Conservation (phyloP, 139 green algal species). For the Monoraphidium neglectum region DNA sequence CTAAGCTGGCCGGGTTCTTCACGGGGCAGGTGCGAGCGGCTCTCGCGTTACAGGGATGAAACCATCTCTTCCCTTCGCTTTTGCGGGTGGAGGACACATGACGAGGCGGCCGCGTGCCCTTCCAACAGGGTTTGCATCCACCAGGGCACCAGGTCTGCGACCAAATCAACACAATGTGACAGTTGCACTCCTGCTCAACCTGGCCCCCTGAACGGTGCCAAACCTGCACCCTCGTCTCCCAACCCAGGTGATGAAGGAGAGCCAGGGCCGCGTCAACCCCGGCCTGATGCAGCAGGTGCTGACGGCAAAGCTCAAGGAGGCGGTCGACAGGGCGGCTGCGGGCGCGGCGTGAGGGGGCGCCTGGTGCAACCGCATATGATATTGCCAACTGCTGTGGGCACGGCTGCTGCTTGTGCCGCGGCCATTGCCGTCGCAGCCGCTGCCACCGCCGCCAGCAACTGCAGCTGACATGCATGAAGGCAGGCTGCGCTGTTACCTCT, state of each 20-base stretch:
- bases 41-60: too few species aligned
- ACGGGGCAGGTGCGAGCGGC: conserved; percentile 30
- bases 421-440: too few species aligned
- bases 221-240: conserved; percentile 35
- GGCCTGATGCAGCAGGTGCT: conserved; percentile 78
- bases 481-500: too few species aligned
- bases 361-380: too few species aligned
- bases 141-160: background rate
- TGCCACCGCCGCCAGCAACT: too few species aligned
- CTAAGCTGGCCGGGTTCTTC: conserved; percentile 90
- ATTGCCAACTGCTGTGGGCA: too few species aligned
- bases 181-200: background rate
- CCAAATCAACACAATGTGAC: background rate
- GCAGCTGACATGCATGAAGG: too few species aligned
- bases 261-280: conserved; percentile 79
- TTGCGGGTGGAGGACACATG: too few species aligned
- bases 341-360: background rate
- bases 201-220: background rate
- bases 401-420: too few species aligned
- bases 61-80: too few species aligned
- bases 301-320: conserved; percentile 56
- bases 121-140: background rate
- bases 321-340: conserved; percentile 13
- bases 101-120: background rate
- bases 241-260: conserved; percentile 81